Evolutionary conservation across 192 early-diverging fungal species (phyloP).

Genomic region (Kappamyces sp.): DNA sequence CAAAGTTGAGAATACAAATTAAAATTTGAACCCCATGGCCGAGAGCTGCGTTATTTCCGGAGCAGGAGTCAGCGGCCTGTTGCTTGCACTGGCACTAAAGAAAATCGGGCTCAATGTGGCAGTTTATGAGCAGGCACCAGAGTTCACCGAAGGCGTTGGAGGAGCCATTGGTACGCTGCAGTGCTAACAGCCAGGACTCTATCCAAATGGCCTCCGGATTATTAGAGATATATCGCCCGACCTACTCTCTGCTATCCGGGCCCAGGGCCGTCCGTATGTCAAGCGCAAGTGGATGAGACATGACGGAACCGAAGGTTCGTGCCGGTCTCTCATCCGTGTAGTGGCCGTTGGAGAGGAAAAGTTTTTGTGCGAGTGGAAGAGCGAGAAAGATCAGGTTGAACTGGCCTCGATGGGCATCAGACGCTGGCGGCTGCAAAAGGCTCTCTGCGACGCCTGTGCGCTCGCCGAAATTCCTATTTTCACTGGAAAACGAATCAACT

Average conservation of each 20-base stretch:
- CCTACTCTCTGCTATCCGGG: slow-evolving; percentile 18
- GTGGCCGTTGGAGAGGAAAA: slow-evolving; percentile 32
- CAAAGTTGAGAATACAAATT: too few species aligned
- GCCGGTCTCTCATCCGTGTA: too few species aligned
- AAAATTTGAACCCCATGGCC: too few species aligned
- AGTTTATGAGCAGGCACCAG: slow-evolving; percentile 28
- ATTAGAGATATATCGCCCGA: slow-evolving; percentile 30
- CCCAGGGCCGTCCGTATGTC: slow-evolving; percentile 23
- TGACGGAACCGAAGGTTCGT: slow-evolving; percentile 27
- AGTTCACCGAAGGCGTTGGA: slow-evolving; percentile 30
- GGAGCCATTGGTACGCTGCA: slow-evolving; percentile 19
- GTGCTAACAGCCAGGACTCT: slow-evolving; percentile 10
- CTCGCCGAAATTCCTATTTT: slow-evolving; percentile 11
- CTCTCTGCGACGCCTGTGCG: slow-evolving; percentile 17
- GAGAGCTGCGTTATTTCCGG: slow-evolving; percentile 9
- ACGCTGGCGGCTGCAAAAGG: slow-evolving; percentile 31
- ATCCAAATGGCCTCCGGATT: slow-evolving; percentile 33
- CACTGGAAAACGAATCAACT: slow-evolving; percentile 20
- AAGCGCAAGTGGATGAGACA: slow-evolving; percentile 31
- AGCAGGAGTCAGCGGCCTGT: slow-evolving; percentile 20
- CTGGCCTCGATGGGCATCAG: slow-evolving; percentile 33
- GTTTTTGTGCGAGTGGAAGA: slow-evolving; percentile 7
- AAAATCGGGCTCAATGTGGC: slow-evolving; percentile 16
- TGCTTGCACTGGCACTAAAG: slow-evolving; percentile 28
- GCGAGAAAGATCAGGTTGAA: slow-evolving; percentile 21